Evolutionary conservation across 139 green algal species (phyloP).

Genomic region (Pleodorina starrii): DNA sequence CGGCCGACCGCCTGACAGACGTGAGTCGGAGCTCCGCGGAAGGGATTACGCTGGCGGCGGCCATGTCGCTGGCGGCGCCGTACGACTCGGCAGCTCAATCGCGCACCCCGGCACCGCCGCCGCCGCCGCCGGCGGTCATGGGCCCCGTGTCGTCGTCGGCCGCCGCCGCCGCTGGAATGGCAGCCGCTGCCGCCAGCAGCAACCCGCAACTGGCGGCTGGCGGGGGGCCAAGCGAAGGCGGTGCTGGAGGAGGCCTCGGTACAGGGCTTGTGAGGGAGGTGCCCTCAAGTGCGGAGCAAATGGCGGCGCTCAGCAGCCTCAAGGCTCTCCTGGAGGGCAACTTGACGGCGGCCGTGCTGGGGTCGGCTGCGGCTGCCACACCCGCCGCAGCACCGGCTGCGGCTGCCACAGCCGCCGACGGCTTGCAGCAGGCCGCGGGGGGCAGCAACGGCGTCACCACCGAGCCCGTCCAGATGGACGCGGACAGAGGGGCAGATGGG

Average conservation of each 20-base stretch:
- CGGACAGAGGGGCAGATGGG: background rate
- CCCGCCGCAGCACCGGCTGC: background rate
- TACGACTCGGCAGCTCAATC: background rate
- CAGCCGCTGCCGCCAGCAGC: background rate
- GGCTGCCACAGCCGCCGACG: background rate
- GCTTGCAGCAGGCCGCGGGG: too few species aligned
- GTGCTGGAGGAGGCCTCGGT: background rate
- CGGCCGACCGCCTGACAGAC: background rate
- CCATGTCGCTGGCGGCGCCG: background rate
- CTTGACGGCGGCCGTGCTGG: background rate
- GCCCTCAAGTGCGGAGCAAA: background rate
- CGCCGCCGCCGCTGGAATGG: background rate
- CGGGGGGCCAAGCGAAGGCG: background rate
- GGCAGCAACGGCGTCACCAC: background rate
- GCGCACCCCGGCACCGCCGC: background rate
- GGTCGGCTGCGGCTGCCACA: background rate
- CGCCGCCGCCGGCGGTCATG: background rate
- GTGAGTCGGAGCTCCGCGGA: background rate
- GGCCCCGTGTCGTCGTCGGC: background rate
- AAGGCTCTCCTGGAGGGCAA: slow-evolving; percentile 11
- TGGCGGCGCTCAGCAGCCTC: slow-evolving; percentile 29
- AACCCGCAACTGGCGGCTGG: background rate
- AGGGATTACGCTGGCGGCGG: background rate
- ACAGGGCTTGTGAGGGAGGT: background rate
- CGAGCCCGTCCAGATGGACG: background rate